A percentile compares a stretch with the other conserved stretches of the same genome.
These are phyloP conservation scores for Seminavis robusta DNA, from an alignment of 108 stramenopile species.

Conservation along the genomic window DNA sequence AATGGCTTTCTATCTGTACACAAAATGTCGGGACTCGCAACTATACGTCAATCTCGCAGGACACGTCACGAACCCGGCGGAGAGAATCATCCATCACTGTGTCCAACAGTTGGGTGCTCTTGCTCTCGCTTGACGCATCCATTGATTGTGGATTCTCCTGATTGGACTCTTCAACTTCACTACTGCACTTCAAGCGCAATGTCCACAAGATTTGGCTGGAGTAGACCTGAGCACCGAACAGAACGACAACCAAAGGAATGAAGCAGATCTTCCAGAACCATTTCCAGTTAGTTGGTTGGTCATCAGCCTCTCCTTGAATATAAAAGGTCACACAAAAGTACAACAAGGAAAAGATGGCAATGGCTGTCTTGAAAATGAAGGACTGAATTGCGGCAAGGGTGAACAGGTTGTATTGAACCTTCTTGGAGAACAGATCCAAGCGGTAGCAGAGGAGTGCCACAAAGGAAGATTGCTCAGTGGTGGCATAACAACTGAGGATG, in stretches of 20 bases:
- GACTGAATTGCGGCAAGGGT: neutral
- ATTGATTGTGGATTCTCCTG: too few relatives aligned
- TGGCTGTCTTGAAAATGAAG: neutral
- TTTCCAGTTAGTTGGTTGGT: too few relatives aligned
- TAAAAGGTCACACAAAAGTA: slow-evolving; percentile 1
- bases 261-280: neutral
- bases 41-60: too few relatives aligned
- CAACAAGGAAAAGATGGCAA: neutral
- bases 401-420: slow-evolving; percentile 1
- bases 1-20: too few relatives aligned
- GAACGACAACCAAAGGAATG: neutral
- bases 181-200: too few relatives aligned
- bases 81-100: too few relatives aligned
- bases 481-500: slow-evolving; percentile 2
- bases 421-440: neutral
- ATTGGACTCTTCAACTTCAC: too few relatives aligned
- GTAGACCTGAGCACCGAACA: neutral
- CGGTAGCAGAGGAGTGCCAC: slow-evolving; percentile 8
- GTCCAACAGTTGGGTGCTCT: too few relatives aligned
- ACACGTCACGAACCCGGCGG: too few relatives aligned
- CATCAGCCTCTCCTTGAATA: too few relatives aligned
- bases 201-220: neutral
- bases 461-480: slow-evolving; percentile 8
- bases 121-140: too few relatives aligned
- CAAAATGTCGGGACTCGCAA: too few relatives aligned